These are phyloP conservation scores for Tinospora cordifolia DNA, from an alignment of 164 flowering plant species.

Conservation along the genomic window DNA sequence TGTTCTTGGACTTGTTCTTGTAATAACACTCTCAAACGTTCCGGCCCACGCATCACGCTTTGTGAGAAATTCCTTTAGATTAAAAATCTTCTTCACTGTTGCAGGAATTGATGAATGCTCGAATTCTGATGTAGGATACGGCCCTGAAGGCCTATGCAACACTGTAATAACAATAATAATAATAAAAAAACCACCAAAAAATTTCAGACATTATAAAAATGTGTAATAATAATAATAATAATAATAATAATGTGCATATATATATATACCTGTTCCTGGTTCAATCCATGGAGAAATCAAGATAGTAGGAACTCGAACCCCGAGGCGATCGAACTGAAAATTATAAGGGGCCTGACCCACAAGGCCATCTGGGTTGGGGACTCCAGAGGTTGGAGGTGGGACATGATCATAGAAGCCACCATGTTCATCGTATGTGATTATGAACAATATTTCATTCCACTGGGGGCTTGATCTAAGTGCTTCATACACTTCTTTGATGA, in stretches of 20 bases:
- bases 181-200: background rate
- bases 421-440: conserved; percentile 30
- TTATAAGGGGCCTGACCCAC: conserved; percentile 53
- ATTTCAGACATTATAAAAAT: too few species aligned
- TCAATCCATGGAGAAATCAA: conserved; percentile 80
- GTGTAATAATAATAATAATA: background rate
- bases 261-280: conserved; percentile 50
- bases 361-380: conserved; percentile 66
- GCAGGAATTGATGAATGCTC: conserved; percentile 92
- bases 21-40: conserved; percentile 55
- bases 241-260: too few species aligned
- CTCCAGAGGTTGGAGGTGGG: conserved; percentile 53
- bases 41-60: conserved; percentile 94
- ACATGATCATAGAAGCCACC: conserved; percentile 62
- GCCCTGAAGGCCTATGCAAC: conserved; percentile 71
- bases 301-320: conserved; percentile 67
- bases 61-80: conserved; percentile 54
- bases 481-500: conserved; percentile 32
- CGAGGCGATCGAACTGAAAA: conserved; percentile 63
- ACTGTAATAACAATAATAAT: conserved; percentile 33
- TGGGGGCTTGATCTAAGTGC: conserved; percentile 30
- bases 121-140: conserved; percentile 56
- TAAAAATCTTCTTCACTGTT: conserved; percentile 73
- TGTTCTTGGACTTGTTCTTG: conserved; percentile 51
- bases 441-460: conserved; percentile 31